Base-by-base conservation (phyloP, 169 alveolate species). In the Eimeria zaria region DNA sequence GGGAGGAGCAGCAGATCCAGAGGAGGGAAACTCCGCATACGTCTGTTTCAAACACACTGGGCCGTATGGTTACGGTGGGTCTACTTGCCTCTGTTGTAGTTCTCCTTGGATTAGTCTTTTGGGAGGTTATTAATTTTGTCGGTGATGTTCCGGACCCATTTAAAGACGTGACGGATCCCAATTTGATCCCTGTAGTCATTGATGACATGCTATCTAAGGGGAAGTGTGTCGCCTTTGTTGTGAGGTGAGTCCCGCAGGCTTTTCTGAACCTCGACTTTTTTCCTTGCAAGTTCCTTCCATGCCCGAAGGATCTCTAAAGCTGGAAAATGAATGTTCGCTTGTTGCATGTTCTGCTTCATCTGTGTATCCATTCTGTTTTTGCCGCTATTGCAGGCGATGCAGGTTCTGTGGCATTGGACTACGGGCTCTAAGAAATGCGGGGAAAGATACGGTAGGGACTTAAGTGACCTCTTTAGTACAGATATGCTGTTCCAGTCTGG, bases 351-450 rank as follows among this genome's bases (percentile, higher is more conserved):
- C 58, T 39, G 22, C 33, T 33, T 39, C 24, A 18, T 36, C 44
- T 41, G 46, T 51, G 58, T 55, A n/a, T 48, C 55, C 33, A 27
- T 12, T 69, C 51, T 33, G 46, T 69, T 51, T 12, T 64, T 11
- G 8, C 5, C 76, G 44, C 39, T n/a, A 60, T 0, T 33, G 92
- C n/a, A 85, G 93, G 9, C 69, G 41, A 46, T 85, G 93, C 64
- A 85, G 41, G n/a, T 85, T 33, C n/a, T 85, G 93, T 67, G 93
- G 93, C 48, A 36, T 85, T 39, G 93, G 93, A 36, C 14, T 85
- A 39, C 58, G 93, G n/a, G 93, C 64, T 36, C 30, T 85, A 81
- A 85, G n/a, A 30, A 55, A 39, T 24, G 80, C 81, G 14, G 93
- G 93, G 33, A 85, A 36, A 41, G 93, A 85, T 30, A 44, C 62